Evolutionary conservation across 257 asterid genomes (phyloP).

Genomic region (Nicotiana undulata): DNA sequence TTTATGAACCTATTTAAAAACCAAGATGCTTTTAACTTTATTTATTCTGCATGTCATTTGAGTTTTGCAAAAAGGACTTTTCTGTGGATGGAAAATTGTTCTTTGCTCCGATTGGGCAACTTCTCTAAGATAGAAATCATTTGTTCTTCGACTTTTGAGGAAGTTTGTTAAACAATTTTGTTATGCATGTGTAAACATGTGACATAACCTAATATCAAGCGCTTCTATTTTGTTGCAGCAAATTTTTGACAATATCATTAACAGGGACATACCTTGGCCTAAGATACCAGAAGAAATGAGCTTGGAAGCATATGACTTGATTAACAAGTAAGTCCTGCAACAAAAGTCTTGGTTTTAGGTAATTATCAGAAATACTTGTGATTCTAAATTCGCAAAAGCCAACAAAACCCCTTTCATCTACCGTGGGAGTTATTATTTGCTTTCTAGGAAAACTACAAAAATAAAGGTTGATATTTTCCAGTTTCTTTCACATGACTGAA

Average conservation of each 20-base stretch:
- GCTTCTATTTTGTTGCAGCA: constrained; percentile 48
- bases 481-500: neutral
- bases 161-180: neutral
- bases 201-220: neutral
- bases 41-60: neutral
- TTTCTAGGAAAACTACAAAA: neutral
- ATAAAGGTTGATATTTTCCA: neutral
- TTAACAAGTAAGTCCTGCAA: constrained; percentile 63
- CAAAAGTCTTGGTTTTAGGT: neutral
- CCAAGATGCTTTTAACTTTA: neutral
- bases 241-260: constrained; percentile 81
- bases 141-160: neutral
- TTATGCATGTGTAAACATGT: neutral
- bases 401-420: neutral
- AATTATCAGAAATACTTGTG: neutral
- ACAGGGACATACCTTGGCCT: constrained; percentile 95
- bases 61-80: neutral
- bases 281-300: constrained; percentile 89
- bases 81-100: neutral
- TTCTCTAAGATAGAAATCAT: neutral
- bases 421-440: neutral
- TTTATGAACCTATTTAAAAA: neutral
- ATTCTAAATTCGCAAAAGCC: neutral
- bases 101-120: neutral
- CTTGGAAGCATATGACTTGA: constrained; percentile 70